Evolutionary conservation across 495 filamentous ascomycete genomes (phyloP), one percentile per base, ranked within the genome.

Genomic region (Neurospora sublineolata): DNA sequence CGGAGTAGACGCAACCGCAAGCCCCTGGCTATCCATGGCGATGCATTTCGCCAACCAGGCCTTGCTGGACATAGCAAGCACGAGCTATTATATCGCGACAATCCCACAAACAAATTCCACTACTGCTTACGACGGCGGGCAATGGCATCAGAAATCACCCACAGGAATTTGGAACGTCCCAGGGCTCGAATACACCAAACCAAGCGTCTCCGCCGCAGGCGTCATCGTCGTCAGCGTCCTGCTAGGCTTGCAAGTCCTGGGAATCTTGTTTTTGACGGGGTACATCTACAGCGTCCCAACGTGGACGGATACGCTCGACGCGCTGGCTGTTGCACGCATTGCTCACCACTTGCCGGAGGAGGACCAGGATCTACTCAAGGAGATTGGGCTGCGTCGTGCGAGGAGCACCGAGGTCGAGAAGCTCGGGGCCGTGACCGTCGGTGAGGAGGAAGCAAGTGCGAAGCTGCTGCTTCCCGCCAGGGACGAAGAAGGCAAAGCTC

Each of bases 271-370:
- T 3, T n/a, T 73, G 37, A 2, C 70, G 18, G 1, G 68, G 41
- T 73, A 73, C 38, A 60, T 60, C 3, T 73, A 73, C 68, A 39
- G 72, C 36, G n/a, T 46, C 37, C 72, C 44, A 27, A 70, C 72
- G 11, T 73, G 72, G 72, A 73, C 72, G 9, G 36, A 8, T 9
- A 70, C 68, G 16, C 37, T 73, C 18, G 72, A 70, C 30, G 46
- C 72, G 9, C 38, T 73, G 23, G 72, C 72, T 14, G 11, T 70
- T 11, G 72, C 72, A 8, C 40, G 46, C 38, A 33, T 73, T 58
- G 46, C 46, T 12, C 44, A 67, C 14, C 69, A 71, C 37, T 18
- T 71, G 23, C 52, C 52, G 9, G 69, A 71, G 23, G 69, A 46
- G 11, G 46, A 58, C 7, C 27, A 58, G 16, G 46, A 23, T 23